Evolutionary conservation across 305 asterid species (phyloP).

Genomic region (Caryopteris hybrid): DNA sequence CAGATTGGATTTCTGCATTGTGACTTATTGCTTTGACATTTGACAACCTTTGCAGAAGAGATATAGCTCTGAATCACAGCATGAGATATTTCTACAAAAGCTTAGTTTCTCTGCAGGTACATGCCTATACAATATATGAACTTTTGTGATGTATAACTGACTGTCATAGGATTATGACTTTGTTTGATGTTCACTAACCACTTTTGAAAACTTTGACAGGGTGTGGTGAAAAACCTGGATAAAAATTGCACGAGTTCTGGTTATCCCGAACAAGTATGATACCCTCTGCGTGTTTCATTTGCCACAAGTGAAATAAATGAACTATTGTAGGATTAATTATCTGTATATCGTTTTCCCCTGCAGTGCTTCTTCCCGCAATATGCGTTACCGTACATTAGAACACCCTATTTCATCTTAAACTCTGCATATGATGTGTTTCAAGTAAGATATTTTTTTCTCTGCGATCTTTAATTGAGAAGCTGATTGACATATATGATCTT

Average conservation of each 20-base stretch:
- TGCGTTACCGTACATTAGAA: conserved; percentile 51
- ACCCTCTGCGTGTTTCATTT: not conserved
- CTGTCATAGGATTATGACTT: not conserved
- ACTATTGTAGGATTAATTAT: not conserved
- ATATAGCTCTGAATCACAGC: conserved; percentile 60
- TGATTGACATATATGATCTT: not conserved
- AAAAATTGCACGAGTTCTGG: conserved; percentile 56
- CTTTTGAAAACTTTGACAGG: conserved; percentile 34
- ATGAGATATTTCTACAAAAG: conserved; percentile 58
- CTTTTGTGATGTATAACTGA: not conserved
- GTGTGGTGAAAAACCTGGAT: conserved; percentile 56
- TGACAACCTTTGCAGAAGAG: conserved; percentile 56
- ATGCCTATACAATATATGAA: not conserved
- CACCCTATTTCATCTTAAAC: conserved; percentile 86
- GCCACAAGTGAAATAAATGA: conserved; percentile 14
- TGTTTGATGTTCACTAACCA: not conserved
- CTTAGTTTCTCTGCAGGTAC: conserved; percentile 67
- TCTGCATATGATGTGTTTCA: conserved; percentile 87
- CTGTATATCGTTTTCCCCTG: conserved; percentile 10
- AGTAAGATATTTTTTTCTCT: conserved; percentile 41
- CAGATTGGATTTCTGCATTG: not conserved
- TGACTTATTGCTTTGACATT: not conserved
- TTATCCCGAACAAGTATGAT: conserved; percentile 55
- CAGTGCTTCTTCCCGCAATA: conserved; percentile 98
- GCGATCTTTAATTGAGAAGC: not conserved